Evolutionary conservation across 345 rosid genomes (phyloP).

Genomic region (Kernera saxatilis): DNA sequence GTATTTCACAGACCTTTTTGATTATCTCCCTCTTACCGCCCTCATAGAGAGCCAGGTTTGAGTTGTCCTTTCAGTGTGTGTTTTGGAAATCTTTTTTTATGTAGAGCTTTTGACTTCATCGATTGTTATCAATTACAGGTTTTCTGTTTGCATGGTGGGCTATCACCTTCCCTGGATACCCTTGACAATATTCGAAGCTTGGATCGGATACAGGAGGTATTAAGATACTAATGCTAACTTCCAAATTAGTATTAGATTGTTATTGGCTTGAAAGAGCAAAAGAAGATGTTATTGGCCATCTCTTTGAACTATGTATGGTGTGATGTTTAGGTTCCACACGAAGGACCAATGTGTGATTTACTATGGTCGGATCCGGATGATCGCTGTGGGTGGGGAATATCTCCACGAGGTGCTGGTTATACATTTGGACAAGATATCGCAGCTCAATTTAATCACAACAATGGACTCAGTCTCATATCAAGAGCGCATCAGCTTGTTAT

Average conservation of each 20-base stretch:
- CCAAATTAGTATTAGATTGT: neutral
- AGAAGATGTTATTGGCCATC: neutral
- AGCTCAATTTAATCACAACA: slow-evolving; percentile 65
- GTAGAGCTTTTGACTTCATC: neutral
- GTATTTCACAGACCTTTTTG: slow-evolving; percentile 84
- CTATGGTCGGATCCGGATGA: slow-evolving; percentile 60
- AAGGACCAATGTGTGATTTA: slow-evolving; percentile 88
- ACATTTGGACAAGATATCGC: slow-evolving; percentile 63
- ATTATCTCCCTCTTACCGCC: slow-evolving; percentile 89
- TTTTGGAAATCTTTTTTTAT: neutral
- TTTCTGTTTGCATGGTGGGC: slow-evolving; percentile 90
- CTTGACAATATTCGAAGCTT: slow-evolving; percentile 75
- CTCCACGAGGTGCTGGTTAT: slow-evolving; percentile 40
- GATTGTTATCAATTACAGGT: slow-evolving; percentile 23
- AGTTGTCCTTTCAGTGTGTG: neutral
- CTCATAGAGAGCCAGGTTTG: slow-evolving; percentile 94
- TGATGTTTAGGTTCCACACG: slow-evolving; percentile 67
- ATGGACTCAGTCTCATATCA: slow-evolving; percentile 69
- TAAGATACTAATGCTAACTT: neutral
- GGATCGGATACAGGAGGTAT: slow-evolving; percentile 89
- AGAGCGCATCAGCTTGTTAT: slow-evolving; percentile 90
- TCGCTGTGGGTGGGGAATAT: slow-evolving; percentile 42
- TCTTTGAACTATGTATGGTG: slow-evolving; percentile 5
- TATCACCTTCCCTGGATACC: slow-evolving; percentile 82
- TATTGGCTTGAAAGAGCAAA: neutral